Conservation (phyloP, 306 rosid genomes). For the Crotalaria pallida region DNA sequence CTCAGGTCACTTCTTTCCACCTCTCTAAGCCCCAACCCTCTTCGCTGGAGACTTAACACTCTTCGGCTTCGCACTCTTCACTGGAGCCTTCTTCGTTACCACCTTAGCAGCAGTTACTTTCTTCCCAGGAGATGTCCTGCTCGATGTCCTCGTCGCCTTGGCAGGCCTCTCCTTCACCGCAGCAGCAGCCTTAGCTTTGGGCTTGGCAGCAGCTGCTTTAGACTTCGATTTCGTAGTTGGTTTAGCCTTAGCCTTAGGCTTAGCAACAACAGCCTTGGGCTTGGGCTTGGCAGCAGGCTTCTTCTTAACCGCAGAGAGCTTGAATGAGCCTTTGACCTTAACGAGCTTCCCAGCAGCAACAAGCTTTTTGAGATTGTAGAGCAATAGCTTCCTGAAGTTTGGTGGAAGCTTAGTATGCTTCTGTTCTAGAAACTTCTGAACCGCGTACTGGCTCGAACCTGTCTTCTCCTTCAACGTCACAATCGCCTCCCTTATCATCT, state of each 20-base stretch:
- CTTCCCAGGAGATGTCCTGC: slow-evolving; percentile 64
- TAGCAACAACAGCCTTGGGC: background rate
- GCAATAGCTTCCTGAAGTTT: slow-evolving; percentile 64
- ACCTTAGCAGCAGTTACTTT: slow-evolving; percentile 45
- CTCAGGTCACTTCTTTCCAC: slow-evolving; percentile 37
- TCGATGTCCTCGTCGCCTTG: slow-evolving; percentile 59
- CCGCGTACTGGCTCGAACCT: slow-evolving; percentile 86
- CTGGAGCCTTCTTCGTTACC: slow-evolving; percentile 40
- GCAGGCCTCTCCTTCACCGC: slow-evolving; percentile 33
- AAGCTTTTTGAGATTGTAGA: slow-evolving; percentile 70
- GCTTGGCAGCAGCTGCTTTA: slow-evolving; percentile 10
- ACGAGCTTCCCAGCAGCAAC: slow-evolving; percentile 56
- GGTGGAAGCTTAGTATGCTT: slow-evolving; percentile 64
- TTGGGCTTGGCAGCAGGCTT: too few relatives aligned
- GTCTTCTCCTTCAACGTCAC: slow-evolving; percentile 57
- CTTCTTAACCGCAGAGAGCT: slow-evolving; percentile 38
- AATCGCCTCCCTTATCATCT: slow-evolving; percentile 90
- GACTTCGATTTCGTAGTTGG: background rate
- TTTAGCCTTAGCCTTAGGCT: background rate
- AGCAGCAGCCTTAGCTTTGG: slow-evolving; percentile 18
- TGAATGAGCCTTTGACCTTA: slow-evolving; percentile 66
- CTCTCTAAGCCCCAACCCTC: slow-evolving; percentile 43
- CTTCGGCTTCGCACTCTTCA: slow-evolving; percentile 33
- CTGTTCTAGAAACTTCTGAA: slow-evolving; percentile 58
- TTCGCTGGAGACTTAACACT: slow-evolving; percentile 53